phyloP scores from a whole-genome alignment of 805 yeast species.

The Candida pini region DNA sequence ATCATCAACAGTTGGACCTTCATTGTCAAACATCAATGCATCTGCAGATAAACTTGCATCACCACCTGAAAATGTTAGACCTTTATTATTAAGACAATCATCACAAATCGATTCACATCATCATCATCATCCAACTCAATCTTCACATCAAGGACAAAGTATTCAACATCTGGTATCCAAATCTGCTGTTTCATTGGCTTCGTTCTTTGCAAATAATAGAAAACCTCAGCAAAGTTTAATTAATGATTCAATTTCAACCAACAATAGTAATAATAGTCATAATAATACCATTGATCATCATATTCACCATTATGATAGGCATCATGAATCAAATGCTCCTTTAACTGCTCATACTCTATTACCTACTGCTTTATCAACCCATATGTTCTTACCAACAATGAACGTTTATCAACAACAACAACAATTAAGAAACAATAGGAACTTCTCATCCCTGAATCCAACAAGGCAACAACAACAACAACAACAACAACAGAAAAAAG shows the following conservation, averaged over 20 bases:
- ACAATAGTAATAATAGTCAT: constrained; percentile 3
- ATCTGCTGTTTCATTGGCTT: constrained; percentile 34
- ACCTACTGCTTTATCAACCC: constrained; percentile 58
- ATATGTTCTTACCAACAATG: constrained; percentile 52
- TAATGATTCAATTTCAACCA: too few relatives aligned
- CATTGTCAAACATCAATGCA: constrained; percentile 19
- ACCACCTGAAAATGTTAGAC: constrained; percentile 12
- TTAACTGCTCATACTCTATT: constrained; percentile 50
- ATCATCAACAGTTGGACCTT: constrained; percentile 23
- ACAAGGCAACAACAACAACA: constrained; percentile 1
- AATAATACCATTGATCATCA: constrained; percentile 7
- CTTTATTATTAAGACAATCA: constrained; percentile 13
- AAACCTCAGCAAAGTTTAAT: too few relatives aligned
- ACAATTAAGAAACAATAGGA: too few relatives aligned
- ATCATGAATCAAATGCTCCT: constrained; percentile 53
- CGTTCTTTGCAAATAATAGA: constrained; percentile 34
- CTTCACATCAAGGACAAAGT: constrained; percentile 1
- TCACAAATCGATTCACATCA: constrained; percentile 9
- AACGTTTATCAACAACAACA: constrained; percentile 20
- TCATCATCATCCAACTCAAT: constrained; percentile 3
- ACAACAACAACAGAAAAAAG: constrained; percentile 1
- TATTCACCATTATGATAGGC: constrained; percentile 26
- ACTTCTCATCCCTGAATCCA: constrained; percentile 2
- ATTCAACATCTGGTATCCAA: constrained; percentile 29
- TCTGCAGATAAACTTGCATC: constrained; percentile 13